A percentile compares a stretch with the other conserved stretches of the same genome.
Conservation (phyloP, 2,329 filamentous ascomycete genomes). For the Neodidymelliopsis sp. region DNA sequence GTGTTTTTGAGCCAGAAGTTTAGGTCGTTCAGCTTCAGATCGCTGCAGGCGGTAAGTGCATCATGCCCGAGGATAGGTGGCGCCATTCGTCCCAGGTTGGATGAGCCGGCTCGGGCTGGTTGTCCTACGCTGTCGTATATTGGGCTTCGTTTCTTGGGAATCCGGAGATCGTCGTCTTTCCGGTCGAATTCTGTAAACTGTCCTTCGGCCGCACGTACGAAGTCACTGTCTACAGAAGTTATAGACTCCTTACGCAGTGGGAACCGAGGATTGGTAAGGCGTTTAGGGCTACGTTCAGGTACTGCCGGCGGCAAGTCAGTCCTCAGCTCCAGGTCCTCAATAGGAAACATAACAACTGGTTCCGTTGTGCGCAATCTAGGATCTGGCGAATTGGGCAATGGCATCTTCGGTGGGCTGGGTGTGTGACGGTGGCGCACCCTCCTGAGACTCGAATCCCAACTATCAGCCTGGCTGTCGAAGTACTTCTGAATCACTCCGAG, state of each 20-base stretch:
- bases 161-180: constrained; percentile 17
- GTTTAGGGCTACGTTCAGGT: constrained; percentile 35
- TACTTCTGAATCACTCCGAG: constrained; percentile 42
- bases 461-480: constrained; percentile 35
- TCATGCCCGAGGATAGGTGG: constrained; percentile 44
- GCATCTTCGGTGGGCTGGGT: constrained; percentile 20
- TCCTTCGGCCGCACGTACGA: constrained; percentile 32
- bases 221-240: constrained; percentile 31
- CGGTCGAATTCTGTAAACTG: constrained; percentile 34
- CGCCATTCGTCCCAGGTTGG: constrained; percentile 35
- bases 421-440: constrained; percentile 18
- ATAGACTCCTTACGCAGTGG: constrained; percentile 20
- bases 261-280: constrained; percentile 28
- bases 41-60: constrained; percentile 36
- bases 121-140: constrained; percentile 18
- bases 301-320: constrained; percentile 26
- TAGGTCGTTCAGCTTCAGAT: constrained; percentile 40
- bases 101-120: constrained; percentile 26
- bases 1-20: constrained; percentile 42
- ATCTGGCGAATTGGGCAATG: constrained; percentile 22
- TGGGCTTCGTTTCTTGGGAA: constrained; percentile 20
- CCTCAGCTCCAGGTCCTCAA: constrained; percentile 23
- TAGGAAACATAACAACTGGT: constrained; percentile 23
- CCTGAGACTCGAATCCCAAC: constrained; percentile 18
- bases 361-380: constrained; percentile 14